These are phyloP conservation scores for Leccinum subgranulosum DNA, from an alignment of 768 basidiomycete genomes.

Conservation along the genomic window DNA sequence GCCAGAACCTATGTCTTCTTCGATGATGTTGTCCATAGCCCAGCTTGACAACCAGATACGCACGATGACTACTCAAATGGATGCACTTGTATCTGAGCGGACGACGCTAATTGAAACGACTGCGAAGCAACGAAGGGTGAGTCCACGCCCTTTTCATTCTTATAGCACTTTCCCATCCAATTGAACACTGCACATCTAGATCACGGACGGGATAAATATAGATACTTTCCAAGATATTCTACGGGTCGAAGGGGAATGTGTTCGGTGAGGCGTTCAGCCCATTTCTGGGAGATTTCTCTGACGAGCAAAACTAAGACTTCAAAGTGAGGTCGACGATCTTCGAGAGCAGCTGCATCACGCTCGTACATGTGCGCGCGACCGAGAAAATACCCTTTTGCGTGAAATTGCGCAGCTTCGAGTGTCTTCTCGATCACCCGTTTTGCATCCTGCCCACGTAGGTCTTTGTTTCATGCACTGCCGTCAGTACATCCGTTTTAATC, in stretches of 20 bases:
- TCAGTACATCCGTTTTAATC: neutral
- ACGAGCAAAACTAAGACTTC: conserved; percentile 25
- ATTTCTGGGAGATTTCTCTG: neutral
- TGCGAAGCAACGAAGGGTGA: conserved; percentile 23
- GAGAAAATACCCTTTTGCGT: conserved; percentile 34
- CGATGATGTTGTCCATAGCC: conserved; percentile 17
- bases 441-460: conserved; percentile 4
- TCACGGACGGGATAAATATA: conserved; percentile 12
- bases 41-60: conserved; percentile 38
- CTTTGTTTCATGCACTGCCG: neutral
- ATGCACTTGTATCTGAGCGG: conserved; percentile 38
- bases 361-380: conserved; percentile 19
- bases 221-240: conserved; percentile 25
- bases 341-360: conserved; percentile 30
- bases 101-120: conserved; percentile 25
- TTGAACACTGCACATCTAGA: conserved; percentile 3
- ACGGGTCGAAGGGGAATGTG: conserved; percentile 34
- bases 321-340: conserved; percentile 27
- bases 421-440: neutral
- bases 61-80: conserved; percentile 33
- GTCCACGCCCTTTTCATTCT: neutral
- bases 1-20: conserved; percentile 1
- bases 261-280: conserved; percentile 25
- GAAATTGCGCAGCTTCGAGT: conserved; percentile 26
- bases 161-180: neutral